Evolutionary conservation across 1,139 yeast species (phyloP).

Genomic region (Saccharomyces hybrid): DNA sequence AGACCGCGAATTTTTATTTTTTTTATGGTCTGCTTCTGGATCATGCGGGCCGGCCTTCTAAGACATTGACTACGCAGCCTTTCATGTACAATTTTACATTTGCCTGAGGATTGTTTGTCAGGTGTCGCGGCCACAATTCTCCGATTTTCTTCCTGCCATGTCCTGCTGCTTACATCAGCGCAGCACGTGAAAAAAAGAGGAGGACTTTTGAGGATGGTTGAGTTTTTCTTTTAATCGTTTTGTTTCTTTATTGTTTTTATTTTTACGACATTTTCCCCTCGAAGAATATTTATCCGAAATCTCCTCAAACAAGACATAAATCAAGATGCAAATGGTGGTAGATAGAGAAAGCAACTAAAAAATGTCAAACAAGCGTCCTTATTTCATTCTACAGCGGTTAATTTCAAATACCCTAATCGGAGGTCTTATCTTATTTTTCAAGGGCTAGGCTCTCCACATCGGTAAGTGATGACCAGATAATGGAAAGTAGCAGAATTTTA

Average conservation of each 20-base stretch:
- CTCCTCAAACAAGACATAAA: neutral
- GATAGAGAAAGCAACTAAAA: neutral
- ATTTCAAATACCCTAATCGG: neutral
- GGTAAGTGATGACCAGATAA: neutral
- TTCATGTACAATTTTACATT: neutral
- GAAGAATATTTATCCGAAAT: neutral
- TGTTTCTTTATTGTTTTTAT: neutral
- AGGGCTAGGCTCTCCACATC: neutral
- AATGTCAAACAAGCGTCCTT: neutral
- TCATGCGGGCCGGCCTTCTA: neutral
- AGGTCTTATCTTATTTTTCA: neutral
- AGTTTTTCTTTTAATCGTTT: neutral
- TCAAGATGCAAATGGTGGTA: neutral
- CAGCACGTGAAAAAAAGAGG: neutral
- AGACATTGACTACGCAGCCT: neutral
- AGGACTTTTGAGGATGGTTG: neutral
- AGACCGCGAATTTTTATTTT: neutral
- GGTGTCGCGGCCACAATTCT: neutral
- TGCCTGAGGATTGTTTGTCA: neutral
- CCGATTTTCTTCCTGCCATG: neutral
- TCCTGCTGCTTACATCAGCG: neutral
- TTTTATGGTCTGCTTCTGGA: neutral
- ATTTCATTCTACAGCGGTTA: neutral
- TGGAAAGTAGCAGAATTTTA: neutral
- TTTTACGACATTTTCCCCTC: neutral